phyloP scores from a whole-genome alignment of 2,329 filamentous ascomycete genomes.

The Colletotrichum horii region DNA sequence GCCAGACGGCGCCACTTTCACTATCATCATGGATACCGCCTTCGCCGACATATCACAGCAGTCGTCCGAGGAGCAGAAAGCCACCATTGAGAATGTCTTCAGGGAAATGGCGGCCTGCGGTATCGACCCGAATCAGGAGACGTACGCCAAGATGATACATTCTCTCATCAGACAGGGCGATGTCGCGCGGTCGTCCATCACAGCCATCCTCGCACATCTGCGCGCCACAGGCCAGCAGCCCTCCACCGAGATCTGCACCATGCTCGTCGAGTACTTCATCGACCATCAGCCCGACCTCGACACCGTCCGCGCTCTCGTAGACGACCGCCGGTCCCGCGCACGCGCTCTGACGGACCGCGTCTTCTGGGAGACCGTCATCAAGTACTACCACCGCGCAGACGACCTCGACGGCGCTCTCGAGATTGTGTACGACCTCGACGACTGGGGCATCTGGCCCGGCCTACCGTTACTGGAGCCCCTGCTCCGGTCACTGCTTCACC shows the following conservation, averaged over 20 bases:
- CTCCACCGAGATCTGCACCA: constrained; percentile 74
- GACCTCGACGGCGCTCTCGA: constrained; percentile 22
- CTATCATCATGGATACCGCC: constrained; percentile 70
- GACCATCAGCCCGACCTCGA: constrained; percentile 62
- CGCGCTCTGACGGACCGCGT: constrained; percentile 27
- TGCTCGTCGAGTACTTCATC: constrained; percentile 73
- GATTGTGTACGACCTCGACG: constrained; percentile 51
- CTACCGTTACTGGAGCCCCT: constrained; percentile 21
- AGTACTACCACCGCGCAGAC: constrained; percentile 14
- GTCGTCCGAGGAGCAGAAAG: constrained; percentile 53
- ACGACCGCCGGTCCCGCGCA: constrained; percentile 41
- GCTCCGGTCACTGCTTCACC: constrained; percentile 10
- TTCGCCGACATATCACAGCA: constrained; percentile 46
- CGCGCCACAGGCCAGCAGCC: constrained; percentile 53
- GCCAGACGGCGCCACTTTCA: constrained; percentile 74
- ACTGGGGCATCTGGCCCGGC: constrained; percentile 30
- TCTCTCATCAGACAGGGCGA: constrained; percentile 56
- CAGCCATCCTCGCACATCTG: constrained; percentile 69
- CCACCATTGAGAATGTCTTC: constrained; percentile 60
- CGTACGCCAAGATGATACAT: constrained; percentile 75
- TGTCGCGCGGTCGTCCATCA: constrained; percentile 54
- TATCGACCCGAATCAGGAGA: constrained; percentile 63
- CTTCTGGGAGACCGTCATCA: constrained; percentile 24
- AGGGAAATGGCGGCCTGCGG: constrained; percentile 61
- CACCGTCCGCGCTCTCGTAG: constrained; percentile 65